A percentile compares a stretch with the other conserved stretches of the same genome.
Evolutionary conservation across 1,284 basidiomycete species (phyloP).

Genomic region (Cystobasidiaceae sp.): DNA sequence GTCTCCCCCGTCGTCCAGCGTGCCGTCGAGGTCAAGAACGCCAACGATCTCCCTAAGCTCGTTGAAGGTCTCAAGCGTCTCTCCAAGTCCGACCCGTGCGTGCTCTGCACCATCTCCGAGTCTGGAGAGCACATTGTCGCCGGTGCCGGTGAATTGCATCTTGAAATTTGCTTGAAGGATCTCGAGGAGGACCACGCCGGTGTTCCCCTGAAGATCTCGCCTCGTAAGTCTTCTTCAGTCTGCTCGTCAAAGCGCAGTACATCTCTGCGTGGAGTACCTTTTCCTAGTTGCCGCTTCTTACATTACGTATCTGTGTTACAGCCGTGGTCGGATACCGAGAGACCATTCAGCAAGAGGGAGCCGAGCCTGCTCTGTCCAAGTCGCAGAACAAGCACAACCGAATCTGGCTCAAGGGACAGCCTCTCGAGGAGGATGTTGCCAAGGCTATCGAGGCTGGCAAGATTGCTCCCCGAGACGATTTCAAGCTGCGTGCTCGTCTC

Average conservation of each 20-base stretch:
- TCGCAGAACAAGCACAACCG: constrained; percentile 99
- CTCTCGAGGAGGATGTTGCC: constrained; percentile 89
- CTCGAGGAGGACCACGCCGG: constrained; percentile 99
- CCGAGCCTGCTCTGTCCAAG: constrained; percentile 94
- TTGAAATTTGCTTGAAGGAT: constrained; percentile 99
- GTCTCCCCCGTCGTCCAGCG: constrained; percentile 99
- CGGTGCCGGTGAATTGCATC: constrained; percentile 97
- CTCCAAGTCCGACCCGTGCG: constrained; percentile 99
- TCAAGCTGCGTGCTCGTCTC: constrained; percentile 90
- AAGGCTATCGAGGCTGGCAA: constrained; percentile 86
- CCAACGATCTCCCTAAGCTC: constrained; percentile 96
- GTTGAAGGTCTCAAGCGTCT: constrained; percentile 99
- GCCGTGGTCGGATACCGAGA: constrained; percentile 98
- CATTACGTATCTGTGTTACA: not conserved
- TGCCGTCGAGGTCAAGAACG: constrained; percentile 99
- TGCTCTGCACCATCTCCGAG: constrained; percentile 89
- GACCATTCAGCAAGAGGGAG: constrained; percentile 93
- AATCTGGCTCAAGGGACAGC: constrained; percentile 87
- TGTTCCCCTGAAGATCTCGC: constrained; percentile 97
- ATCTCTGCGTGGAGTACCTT: not conserved
- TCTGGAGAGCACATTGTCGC: constrained; percentile 98
- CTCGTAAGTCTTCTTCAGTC: constrained; percentile 46
- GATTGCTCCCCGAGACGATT: constrained; percentile 90
- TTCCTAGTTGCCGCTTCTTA: not conserved
- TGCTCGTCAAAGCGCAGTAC: not conserved